Base-by-base conservation (phyloP, 2,329 filamentous ascomycete species). In the Penicillium griseofulvum region DNA sequence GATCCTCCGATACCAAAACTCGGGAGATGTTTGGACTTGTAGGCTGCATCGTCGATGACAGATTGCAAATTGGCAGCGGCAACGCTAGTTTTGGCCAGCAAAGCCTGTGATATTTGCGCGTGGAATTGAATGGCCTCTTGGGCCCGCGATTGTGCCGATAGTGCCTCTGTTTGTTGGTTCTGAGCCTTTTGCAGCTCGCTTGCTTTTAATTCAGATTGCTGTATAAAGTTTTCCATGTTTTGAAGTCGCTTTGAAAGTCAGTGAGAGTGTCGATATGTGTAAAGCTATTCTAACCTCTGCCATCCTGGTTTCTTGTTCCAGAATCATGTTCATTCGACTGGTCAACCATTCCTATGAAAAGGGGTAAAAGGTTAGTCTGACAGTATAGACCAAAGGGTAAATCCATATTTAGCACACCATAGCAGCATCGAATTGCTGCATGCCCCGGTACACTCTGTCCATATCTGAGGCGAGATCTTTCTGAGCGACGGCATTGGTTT, bases 231-330 rank as follows among this genome's bases (percentile, higher is more conserved):
- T 31, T 74, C 68, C 49, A 78, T 70, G 10, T 54, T 52, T 42
- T 62, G 61, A 8, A 78, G 61, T 22, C 67, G 71, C 76, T 78
- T 38, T 14, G n/a, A 8, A 39, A 6, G 29, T 73, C 50, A 73
- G 65, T 28, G 36, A 9, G 9, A 1, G 12, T 16, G 12, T 14
- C 7, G 4, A 10, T 4, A 19, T 22, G 11, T 19, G 9, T 10
- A 19, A 5, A 11, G 2, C 9, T 19, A 7, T 16, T 58, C 63
- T 14, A 49, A 71, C 70, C 64, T 76, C 69, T 39, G 68, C 65
- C 37, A 70, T 69, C 58, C 68, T 55, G 24, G 56, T 61, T 54
- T 72, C 69, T 56, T 75, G 71, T 29, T 72, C 66, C 11, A 73
- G 51, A 16, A 72, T 60, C 17, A 62, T 43, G 16, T 57, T 55